Percentiles rank a stretch among this genome's conserved stretches.
Evolutionary conservation across 306 rosid species (phyloP).

Genomic region (Dalbergia cochinchinensis): DNA sequence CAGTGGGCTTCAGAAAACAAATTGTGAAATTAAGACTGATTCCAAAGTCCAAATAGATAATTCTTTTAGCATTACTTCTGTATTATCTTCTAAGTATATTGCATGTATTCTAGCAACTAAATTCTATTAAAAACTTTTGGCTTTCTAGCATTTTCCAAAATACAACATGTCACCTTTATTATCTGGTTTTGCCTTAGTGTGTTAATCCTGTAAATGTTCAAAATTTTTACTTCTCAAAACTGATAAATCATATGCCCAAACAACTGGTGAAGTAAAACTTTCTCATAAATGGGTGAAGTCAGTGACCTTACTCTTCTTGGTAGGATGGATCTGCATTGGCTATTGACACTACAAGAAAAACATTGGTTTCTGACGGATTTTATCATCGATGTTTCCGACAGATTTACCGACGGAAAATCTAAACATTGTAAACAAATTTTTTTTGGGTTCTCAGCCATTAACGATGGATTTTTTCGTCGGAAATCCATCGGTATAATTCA

Average conservation of each 20-base stretch:
- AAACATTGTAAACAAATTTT: no score
- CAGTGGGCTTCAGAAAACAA: slow-evolving; percentile 14
- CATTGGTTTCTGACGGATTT: no score
- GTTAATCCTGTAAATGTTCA: slow-evolving; percentile 5
- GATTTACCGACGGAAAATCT: no score
- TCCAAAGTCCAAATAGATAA: slow-evolving; percentile 33
- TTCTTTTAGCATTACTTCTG: slow-evolving; percentile 1
- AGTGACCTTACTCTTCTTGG: slow-evolving; percentile 88
- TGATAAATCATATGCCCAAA: background rate
- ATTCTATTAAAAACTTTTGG: no score
- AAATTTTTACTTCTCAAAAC: slow-evolving; percentile 15
- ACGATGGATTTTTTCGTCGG: no score
- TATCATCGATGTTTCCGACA: no score
- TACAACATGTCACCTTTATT: background rate
- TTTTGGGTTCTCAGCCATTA: no score
- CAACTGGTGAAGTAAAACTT: background rate
- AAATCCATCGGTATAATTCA: no score
- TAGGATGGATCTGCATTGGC: slow-evolving; percentile 92
- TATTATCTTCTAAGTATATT: no score
- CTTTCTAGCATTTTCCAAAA: background rate
- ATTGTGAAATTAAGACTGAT: slow-evolving; percentile 24
- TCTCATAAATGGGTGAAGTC: slow-evolving; percentile 33
- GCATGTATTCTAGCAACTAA: no score
- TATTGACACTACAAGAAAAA: no score
- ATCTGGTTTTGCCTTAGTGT: background rate